phyloP scores from a whole-genome alignment of 352 stramenopile genomes.

The Globisporangium barbulae region DNA sequence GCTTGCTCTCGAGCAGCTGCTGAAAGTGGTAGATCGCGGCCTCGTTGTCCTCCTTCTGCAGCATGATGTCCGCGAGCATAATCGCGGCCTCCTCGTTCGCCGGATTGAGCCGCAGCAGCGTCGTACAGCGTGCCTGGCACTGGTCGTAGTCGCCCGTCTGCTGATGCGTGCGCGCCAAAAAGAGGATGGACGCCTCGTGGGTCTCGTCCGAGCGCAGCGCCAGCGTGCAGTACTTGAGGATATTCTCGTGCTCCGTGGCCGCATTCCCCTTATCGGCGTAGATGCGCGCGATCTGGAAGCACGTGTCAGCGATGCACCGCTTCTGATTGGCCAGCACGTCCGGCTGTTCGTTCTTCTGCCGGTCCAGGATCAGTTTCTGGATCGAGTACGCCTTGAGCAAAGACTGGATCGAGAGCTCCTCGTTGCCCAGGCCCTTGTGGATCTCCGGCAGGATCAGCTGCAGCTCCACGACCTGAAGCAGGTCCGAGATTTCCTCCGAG shows the following conservation, averaged over 20 bases:
- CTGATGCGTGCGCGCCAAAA: conserved; percentile 71
- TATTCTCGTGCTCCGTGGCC: conserved; percentile 56
- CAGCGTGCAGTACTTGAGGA: conserved; percentile 80
- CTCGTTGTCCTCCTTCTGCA: conserved; percentile 88
- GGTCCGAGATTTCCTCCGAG: conserved; percentile 63
- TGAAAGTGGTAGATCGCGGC: conserved; percentile 88
- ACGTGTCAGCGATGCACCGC: conserved; percentile 76
- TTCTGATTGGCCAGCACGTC: conserved; percentile 78
- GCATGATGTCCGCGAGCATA: conserved; percentile 89
- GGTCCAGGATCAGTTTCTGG: conserved; percentile 85
- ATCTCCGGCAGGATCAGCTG: conserved; percentile 79
- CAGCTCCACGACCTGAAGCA: conserved; percentile 68
- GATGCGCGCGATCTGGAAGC: conserved; percentile 74
- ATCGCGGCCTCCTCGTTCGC: conserved; percentile 84
- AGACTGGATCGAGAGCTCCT: conserved; percentile 70
- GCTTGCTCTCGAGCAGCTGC: conserved; percentile 86
- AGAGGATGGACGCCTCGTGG: conserved; percentile 84
- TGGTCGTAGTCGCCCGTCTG: conserved; percentile 77
- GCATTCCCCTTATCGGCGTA: conserved; percentile 45
- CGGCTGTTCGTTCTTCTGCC: conserved; percentile 74
- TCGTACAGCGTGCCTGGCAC: conserved; percentile 84
- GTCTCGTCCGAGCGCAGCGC: conserved; percentile 71
- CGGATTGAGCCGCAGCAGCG: conserved; percentile 75
- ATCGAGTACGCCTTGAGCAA: conserved; percentile 80
- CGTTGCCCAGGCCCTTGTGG: conserved; percentile 63